Evolutionary conservation across 1,139 yeast genomes (phyloP), one percentile per base, ranked within the genome.

Genomic region (Hanseniaspora uvarum): DNA sequence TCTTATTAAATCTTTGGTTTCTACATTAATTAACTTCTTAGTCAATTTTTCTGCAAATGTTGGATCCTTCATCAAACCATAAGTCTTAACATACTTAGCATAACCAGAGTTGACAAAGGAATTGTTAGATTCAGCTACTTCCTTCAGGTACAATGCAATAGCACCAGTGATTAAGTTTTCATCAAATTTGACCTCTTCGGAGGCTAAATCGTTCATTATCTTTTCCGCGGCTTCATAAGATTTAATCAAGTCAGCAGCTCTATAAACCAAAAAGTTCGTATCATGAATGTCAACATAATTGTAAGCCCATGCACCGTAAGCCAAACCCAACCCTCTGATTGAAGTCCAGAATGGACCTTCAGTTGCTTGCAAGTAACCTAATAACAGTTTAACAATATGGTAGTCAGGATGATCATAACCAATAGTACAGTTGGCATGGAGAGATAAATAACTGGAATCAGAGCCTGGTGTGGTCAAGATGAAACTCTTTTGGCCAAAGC

Each of bases 331-430:
- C 39, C 99, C 99, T 68, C 99, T 79, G 40, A 94, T 86, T 51
- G 94, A 95, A 63, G 88, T 78, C 97, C 98, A 92, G 60, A 92
- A 83, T 38, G 98, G 97, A 1, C 99, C 99, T 68, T 94, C 99
- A 24, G 87, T 87, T 30, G 89, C 85, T 60, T 83, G 83, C 57
- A 94, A 72, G 63, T 82, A 85, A 56, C 85, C 89, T 11, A 84
- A 75, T 7, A 92, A 87, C 21, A 92, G 74, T 0, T 83, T 76
- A 47, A 92, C 75, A 28, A 82, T 81, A 53, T 85, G 81, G 40
- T 81, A 72, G 61, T 89, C 96, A 16, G 77, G 76, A 55, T 83
- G 75, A 30, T 74, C 67, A 62, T 82, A 86, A 58, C 80, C 79
- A 11, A 77, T 71, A 52, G 60, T 48, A 30, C 64, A 61, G 12